These are phyloP conservation scores for Urochloa ruziziensis DNA, from an alignment of 176 grass and related monocot genomes.

Conservation along the genomic window DNA sequence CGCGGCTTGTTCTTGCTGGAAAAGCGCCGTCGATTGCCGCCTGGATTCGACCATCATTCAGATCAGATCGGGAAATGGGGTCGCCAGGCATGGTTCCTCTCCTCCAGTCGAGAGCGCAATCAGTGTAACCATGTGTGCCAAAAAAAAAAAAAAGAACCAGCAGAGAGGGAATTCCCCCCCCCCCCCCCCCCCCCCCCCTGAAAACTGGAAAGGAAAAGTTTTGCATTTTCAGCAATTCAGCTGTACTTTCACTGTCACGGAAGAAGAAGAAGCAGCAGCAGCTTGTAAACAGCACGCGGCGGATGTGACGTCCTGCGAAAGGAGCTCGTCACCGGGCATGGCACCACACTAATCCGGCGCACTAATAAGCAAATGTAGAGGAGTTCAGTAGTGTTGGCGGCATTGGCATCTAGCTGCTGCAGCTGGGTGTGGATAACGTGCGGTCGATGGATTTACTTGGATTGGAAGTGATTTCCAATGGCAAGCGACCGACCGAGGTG, in stretches of 20 bases:
- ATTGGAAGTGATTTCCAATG: slow-evolving; percentile 40
- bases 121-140: not conserved
- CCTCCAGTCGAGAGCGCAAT: not conserved
- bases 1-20: not conserved
- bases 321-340: not conserved
- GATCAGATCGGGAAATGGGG: not conserved
- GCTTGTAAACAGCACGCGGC: not conserved
- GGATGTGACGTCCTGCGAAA: not conserved
- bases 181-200: too few relatives aligned
- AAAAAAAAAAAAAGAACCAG: too few relatives aligned
- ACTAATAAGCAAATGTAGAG: not conserved
- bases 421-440: not conserved
- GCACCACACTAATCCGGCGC: not conserved
- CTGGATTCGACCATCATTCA: not conserved
- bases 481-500: not conserved
- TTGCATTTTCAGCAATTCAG: not conserved
- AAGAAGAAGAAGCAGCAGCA: too few relatives aligned
- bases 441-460: slow-evolving; percentile 16
- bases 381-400: not conserved
- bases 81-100: not conserved
- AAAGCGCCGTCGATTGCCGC: not conserved
- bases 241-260: not conserved
- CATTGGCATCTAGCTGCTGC: not conserved
- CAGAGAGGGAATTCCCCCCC: too few relatives aligned
- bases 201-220: not conserved